Percentiles rank a stretch among this genome's conserved stretches.
These are phyloP conservation scores for Fusarium subtropicale DNA, from an alignment of 2,329 filamentous ascomycete genomes.

Conservation along the genomic window DNA sequence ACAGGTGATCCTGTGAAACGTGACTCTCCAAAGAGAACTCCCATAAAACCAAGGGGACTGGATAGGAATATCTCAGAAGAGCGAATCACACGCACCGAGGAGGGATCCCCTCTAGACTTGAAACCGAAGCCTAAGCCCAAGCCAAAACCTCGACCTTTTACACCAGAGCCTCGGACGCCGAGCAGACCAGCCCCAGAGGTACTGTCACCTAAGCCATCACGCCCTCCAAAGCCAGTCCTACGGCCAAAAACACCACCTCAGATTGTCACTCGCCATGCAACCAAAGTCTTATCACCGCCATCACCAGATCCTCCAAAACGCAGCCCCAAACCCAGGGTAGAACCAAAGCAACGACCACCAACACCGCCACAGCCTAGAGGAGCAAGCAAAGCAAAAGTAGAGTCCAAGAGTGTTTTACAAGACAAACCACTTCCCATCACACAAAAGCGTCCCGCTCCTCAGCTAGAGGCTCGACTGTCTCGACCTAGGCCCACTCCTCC, in stretches of 20 bases:
- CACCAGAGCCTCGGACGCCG: constrained; percentile 36
- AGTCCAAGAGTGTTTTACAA: constrained; percentile 18
- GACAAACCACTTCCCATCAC: constrained; percentile 15
- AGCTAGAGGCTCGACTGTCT: constrained; percentile 17
- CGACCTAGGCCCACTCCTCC: constrained; percentile 26
- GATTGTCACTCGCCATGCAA: constrained; percentile 41
- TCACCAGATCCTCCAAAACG: constrained; percentile 50
- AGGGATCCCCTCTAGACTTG: constrained; percentile 36
- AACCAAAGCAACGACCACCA: constrained; percentile 49
- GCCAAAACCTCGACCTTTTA: constrained; percentile 41
- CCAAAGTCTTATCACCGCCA: constrained; percentile 36
- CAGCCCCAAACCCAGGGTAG: constrained; percentile 18
- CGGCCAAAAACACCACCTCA: constrained; percentile 48
- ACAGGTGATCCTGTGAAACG: constrained; percentile 53
- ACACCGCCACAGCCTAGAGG: constrained; percentile 54
- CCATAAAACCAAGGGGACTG: constrained; percentile 23
- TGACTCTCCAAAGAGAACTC: constrained; percentile 40
- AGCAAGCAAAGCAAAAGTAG: constrained; percentile 36
- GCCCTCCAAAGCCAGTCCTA: constrained; percentile 48
- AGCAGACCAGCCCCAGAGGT: constrained; percentile 43
- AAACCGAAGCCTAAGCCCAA: constrained; percentile 46
- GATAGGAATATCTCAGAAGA: constrained; percentile 32
- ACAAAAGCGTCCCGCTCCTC: constrained; percentile 29
- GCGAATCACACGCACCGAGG: not conserved
- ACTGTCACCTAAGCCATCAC: constrained; percentile 51